Evolutionary conservation across 1,139 yeast genomes (phyloP).

Genomic region (Nakaseomyces delphensis): DNA sequence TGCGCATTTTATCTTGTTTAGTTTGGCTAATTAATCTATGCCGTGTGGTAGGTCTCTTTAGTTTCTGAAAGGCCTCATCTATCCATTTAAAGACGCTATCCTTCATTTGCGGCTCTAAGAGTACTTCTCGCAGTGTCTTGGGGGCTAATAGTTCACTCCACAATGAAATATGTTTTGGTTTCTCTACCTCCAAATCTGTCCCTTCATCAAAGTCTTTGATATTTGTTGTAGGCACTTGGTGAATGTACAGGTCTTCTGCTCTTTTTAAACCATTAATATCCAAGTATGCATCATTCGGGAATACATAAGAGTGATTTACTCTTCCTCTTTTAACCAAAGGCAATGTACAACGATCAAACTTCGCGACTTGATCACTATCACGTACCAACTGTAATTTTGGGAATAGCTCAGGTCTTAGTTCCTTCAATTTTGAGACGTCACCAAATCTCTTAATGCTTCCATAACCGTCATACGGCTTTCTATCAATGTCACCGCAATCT

Average conservation of each 20-base stretch:
- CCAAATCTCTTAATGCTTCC: not conserved
- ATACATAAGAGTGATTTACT: not conserved
- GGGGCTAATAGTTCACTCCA: slow-evolving; percentile 47
- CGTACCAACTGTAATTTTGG: not conserved
- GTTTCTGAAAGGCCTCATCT: slow-evolving; percentile 37
- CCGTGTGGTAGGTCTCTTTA: slow-evolving; percentile 35
- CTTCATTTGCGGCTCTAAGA: slow-evolving; percentile 29
- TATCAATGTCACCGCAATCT: not conserved
- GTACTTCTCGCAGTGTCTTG: slow-evolving; percentile 31
- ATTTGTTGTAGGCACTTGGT: not conserved
- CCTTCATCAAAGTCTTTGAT: not conserved
- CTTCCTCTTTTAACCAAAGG: not conserved
- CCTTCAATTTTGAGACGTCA: slow-evolving; percentile 3
- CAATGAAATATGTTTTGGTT: not conserved
- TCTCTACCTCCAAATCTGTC: not conserved
- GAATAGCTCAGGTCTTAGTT: not conserved
- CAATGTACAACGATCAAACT: not conserved
- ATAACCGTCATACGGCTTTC: slow-evolving; percentile 1
- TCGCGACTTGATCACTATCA: not conserved
- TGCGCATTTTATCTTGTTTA: slow-evolving; percentile 18
- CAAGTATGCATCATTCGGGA: not conserved
- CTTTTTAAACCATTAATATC: not conserved
- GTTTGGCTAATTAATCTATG: slow-evolving; percentile 23
- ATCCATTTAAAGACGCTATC: slow-evolving; percentile 42
- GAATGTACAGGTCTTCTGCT: not conserved